phyloP scores from a whole-genome alignment of 2,329 filamentous ascomycete species.

The Endocalyx cinctus region DNA sequence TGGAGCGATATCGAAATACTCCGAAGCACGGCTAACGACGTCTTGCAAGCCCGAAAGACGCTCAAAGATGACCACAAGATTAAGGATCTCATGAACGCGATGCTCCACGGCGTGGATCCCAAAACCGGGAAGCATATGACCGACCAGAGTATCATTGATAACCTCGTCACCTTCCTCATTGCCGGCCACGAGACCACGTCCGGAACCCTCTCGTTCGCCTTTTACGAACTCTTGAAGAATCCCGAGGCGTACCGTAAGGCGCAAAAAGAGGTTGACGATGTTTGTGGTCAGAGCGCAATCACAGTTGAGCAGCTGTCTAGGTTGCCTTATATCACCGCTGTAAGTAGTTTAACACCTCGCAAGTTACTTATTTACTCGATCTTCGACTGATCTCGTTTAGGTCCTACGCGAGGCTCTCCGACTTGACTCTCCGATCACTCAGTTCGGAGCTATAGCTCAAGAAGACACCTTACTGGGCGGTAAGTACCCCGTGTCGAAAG shows the following conservation, averaged over 20 bases:
- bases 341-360: constrained; percentile 17
- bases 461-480: constrained; percentile 53
- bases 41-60: constrained; percentile 54
- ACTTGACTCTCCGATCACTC: constrained; percentile 55
- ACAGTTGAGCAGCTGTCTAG: constrained; percentile 57
- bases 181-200: constrained; percentile 70
- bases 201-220: constrained; percentile 59
- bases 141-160: constrained; percentile 60
- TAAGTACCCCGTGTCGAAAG: constrained; percentile 54
- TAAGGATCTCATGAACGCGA: constrained; percentile 65
- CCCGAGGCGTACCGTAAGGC: constrained; percentile 56
- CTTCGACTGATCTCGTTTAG: constrained; percentile 16
- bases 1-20: constrained; percentile 50
- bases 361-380: neutral
- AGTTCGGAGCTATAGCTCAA: constrained; percentile 49
- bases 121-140: constrained; percentile 62
- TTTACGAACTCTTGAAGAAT: constrained; percentile 62
- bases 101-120: constrained; percentile 64
- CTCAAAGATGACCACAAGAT: constrained; percentile 58
- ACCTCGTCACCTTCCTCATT: constrained; percentile 69
- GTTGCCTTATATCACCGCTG: constrained; percentile 61
- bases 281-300: constrained; percentile 56
- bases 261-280: constrained; percentile 62
- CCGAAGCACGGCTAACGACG: constrained; percentile 51
- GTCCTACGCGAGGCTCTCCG: constrained; percentile 63